These are phyloP conservation scores for Globisporangium recalcitrans DNA, from an alignment of 352 stramenopile genomes.

Conservation along the genomic window DNA sequence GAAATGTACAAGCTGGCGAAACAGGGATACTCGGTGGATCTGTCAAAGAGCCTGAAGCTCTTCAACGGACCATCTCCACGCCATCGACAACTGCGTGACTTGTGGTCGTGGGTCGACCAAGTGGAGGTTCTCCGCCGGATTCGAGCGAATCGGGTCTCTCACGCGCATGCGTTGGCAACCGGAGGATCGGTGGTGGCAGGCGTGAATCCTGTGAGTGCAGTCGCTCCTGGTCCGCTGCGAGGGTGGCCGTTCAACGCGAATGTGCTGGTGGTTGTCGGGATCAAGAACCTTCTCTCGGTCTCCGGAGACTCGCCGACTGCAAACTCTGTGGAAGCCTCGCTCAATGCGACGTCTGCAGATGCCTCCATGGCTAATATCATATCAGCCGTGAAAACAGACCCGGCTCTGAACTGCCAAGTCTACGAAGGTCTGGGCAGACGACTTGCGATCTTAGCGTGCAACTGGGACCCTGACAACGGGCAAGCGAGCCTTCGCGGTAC, in stretches of 20 bases:
- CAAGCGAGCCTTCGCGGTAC: conserved; percentile 22
- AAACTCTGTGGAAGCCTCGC: conserved; percentile 8
- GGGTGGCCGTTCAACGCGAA: conserved; percentile 73
- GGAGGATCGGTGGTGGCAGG: conserved; percentile 18
- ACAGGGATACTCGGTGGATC: conserved; percentile 66
- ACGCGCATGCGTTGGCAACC: conserved; percentile 26
- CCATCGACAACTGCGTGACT: conserved; percentile 44
- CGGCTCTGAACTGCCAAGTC: conserved; percentile 60
- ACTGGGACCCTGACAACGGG: conserved; percentile 78
- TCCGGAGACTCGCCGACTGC: conserved; percentile 18
- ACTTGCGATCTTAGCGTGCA: conserved; percentile 67
- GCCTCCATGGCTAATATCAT: conserved; percentile 26
- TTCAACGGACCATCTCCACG: conserved; percentile 39
- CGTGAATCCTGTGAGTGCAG: conserved; percentile 19
- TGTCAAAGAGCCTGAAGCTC: conserved; percentile 73
- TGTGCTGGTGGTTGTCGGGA: conserved; percentile 48
- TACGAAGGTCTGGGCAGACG: conserved; percentile 71
- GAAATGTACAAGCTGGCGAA: conserved; percentile 77
- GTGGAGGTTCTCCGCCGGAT: conserved; percentile 67
- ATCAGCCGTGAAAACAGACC: conserved; percentile 55
- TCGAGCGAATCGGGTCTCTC: conserved; percentile 47
- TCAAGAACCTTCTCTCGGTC: conserved; percentile 56
- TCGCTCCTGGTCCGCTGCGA: conserved; percentile 37
- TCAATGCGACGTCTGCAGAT: conserved; percentile 15
- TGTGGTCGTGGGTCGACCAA: conserved; percentile 86